phyloP scores from a whole-genome alignment of 352 stramenopile species.

The Plasmopara halstedii region DNA sequence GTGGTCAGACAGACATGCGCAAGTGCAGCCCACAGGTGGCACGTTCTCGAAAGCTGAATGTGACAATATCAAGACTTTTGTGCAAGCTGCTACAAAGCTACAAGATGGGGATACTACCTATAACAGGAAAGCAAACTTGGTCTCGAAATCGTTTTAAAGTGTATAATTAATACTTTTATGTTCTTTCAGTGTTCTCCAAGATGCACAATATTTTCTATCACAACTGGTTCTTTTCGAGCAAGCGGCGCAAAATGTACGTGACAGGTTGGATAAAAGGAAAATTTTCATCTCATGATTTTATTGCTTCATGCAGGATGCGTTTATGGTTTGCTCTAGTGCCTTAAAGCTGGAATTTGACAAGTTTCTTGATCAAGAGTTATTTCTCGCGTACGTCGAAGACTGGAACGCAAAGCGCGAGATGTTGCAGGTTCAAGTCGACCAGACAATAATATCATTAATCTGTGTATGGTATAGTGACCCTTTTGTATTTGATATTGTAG shows the following conservation, averaged over 20 bases:
- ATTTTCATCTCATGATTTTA: too few relatives aligned
- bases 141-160: neutral
- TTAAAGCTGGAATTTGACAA: conserved; percentile 56
- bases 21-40: conserved; percentile 15
- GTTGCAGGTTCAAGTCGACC: conserved; percentile 18
- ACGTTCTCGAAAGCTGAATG: conserved; percentile 23
- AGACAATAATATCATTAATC: neutral
- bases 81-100: conserved; percentile 20
- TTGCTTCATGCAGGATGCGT: conserved; percentile 44
- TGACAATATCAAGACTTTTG: conserved; percentile 26
- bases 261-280: neutral
- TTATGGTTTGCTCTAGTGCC: conserved; percentile 42
- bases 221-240: conserved; percentile 42
- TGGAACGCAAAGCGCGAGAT: conserved; percentile 25
- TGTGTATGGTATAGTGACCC: neutral
- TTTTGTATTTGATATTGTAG: conserved; percentile 2
- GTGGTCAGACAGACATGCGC: conserved; percentile 27
- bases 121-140: conserved; percentile 11
- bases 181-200: conserved; percentile 34
- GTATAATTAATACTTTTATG: too few relatives aligned
- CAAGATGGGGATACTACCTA: conserved; percentile 21
- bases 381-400: conserved; percentile 45
- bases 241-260: conserved; percentile 34
- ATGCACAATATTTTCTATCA: conserved; percentile 20
- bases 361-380: conserved; percentile 47